Evolutionary conservation across 805 yeast species (phyloP).

Genomic region (Brettanomyces nanus): DNA sequence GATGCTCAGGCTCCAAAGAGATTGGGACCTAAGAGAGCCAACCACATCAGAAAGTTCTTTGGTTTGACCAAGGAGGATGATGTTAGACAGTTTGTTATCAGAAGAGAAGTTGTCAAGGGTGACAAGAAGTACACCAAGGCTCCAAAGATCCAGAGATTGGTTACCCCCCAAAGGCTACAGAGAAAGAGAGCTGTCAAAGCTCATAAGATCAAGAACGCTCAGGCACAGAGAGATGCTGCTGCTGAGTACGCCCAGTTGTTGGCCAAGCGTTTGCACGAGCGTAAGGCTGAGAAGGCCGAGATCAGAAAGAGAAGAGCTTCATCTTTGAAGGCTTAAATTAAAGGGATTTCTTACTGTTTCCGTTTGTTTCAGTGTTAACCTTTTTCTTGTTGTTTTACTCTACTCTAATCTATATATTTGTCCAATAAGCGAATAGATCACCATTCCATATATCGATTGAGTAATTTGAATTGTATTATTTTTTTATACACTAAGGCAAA

Average conservation of each 20-base stretch:
- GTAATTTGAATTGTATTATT: too few species aligned
- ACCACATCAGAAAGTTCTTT: conserved; percentile 99
- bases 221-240: conserved; percentile 99
- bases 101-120: conserved; percentile 98
- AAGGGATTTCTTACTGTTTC: conserved; percentile 22
- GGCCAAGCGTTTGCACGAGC: conserved; percentile 97
- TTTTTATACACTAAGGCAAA: too few species aligned
- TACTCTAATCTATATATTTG: conserved; percentile 4
- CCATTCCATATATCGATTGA: background rate
- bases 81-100: conserved; percentile 84
- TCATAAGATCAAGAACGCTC: conserved; percentile 92
- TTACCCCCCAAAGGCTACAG: conserved; percentile 98
- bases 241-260: conserved; percentile 99
- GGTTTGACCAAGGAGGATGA: conserved; percentile 94
- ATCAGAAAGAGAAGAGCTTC: conserved; percentile 99
- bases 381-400: conserved; percentile 3
- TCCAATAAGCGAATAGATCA: conserved; percentile 2
- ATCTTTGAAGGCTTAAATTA: conserved; percentile 69
- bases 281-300: conserved; percentile 98
- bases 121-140: conserved; percentile 99
- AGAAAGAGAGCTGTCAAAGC: conserved; percentile 97
- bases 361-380: background rate
- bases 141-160: conserved; percentile 99
- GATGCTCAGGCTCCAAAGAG: conserved; percentile 95
- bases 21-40: conserved; percentile 99